These are phyloP conservation scores for Camelina hispida DNA, from an alignment of 345 rosid genomes.

Conservation along the genomic window DNA sequence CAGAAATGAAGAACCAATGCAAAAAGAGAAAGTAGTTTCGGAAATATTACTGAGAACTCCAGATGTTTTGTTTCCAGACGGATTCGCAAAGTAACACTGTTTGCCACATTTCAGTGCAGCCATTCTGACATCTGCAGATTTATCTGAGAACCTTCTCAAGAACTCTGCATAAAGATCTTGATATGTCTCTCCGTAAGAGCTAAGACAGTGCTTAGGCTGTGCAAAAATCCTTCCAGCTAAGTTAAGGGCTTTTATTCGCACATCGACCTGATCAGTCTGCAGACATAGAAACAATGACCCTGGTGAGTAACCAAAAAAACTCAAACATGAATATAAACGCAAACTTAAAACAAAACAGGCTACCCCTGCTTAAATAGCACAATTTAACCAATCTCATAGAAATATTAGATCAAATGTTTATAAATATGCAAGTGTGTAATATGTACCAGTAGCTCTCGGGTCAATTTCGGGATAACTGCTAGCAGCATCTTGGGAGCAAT, in stretches of 20 bases:
- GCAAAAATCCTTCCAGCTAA: conserved; percentile 77
- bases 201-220: conserved; percentile 53
- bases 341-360: conserved; percentile 9
- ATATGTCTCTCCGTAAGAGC: conserved; percentile 51
- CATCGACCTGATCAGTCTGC: conserved; percentile 92
- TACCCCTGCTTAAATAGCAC: neutral
- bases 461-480: conserved; percentile 73
- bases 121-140: conserved; percentile 87
- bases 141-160: conserved; percentile 86
- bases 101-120: conserved; percentile 70
- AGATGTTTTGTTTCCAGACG: conserved; percentile 56
- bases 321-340: conserved; percentile 6
- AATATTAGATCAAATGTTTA: conserved; percentile 12
- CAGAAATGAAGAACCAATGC: conserved; percentile 37
- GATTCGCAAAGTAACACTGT: conserved; percentile 69
- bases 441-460: conserved; percentile 77
- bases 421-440: conserved; percentile 10
- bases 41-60: conserved; percentile 69
- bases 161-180: conserved; percentile 73
- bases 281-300: conserved; percentile 32
- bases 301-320: conserved; percentile 20
- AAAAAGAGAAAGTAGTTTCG: conserved; percentile 16
- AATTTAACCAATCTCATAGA: conserved; percentile 16
- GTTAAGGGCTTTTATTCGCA: conserved; percentile 81
- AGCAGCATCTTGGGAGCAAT: conserved; percentile 81